These are phyloP conservation scores for Neopestalotiopsis clavispora DNA, from an alignment of 2,329 filamentous ascomycete species.

Conservation along the genomic window DNA sequence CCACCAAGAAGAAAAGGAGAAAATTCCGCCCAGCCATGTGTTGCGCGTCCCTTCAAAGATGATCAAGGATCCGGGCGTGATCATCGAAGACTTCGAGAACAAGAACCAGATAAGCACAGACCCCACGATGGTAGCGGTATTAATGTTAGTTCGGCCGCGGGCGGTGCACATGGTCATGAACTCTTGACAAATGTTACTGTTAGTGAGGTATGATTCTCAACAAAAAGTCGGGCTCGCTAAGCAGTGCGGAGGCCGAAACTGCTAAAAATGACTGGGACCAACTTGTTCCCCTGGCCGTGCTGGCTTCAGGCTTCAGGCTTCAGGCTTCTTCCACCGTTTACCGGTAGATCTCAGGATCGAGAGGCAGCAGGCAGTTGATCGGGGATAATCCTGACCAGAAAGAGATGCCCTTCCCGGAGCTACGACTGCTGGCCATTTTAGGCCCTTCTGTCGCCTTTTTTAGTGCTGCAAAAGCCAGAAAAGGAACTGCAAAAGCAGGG, in stretches of 20 bases:
- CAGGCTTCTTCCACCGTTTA: no score
- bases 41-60: not conserved
- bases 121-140: not conserved
- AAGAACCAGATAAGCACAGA: not conserved
- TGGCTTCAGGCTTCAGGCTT: no score
- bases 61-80: not conserved
- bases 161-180: not conserved
- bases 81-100: not conserved
- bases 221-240: slow-evolving; percentile 13
- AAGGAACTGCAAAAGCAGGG: not conserved
- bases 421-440: not conserved
- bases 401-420: not conserved
- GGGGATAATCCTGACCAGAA: not conserved
- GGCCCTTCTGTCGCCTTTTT: not conserved
- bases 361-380: not conserved
- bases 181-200: no score
- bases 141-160: not conserved
- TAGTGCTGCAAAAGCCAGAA: not conserved
- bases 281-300: not conserved
- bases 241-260: not conserved
- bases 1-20: not conserved
- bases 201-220: not conserved
- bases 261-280: not conserved
- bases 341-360: not conserved
- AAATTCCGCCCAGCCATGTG: not conserved